Percentiles rank a stretch among this genome's conserved stretches.
phyloP scores from a whole-genome alignment of 495 filamentous ascomycete genomes.

The Aspergillus cristatus region DNA sequence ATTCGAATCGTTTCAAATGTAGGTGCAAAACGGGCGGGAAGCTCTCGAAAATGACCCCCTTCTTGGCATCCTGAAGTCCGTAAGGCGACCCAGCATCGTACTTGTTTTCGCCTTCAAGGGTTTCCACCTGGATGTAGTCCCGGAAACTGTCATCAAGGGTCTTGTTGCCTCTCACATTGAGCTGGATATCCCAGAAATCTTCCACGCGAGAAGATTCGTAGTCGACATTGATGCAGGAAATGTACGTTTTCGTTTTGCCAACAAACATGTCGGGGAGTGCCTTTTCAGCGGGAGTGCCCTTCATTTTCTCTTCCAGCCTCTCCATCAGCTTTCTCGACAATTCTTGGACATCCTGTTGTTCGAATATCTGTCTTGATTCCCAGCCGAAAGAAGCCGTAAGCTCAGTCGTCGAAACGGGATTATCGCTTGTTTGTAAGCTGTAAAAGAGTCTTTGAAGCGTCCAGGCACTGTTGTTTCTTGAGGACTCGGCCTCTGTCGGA shows the following conservation, averaged over 20 bases:
- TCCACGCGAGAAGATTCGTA: slow-evolving; percentile 92
- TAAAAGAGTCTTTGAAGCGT: slow-evolving; percentile 92
- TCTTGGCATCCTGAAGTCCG: slow-evolving; percentile 91
- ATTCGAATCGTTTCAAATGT: slow-evolving; percentile 96
- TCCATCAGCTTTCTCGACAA: slow-evolving; percentile 95
- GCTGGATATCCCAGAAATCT: slow-evolving; percentile 98
- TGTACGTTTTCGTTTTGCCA: slow-evolving; percentile 95
- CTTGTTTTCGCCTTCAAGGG: slow-evolving; percentile 95
- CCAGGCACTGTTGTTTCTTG: slow-evolving; percentile 79
- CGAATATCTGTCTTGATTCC: slow-evolving; percentile 96
- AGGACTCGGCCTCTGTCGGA: slow-evolving; percentile 76
- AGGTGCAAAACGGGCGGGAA: slow-evolving; percentile 94
- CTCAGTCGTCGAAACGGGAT: slow-evolving; percentile 81
- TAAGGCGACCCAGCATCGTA: slow-evolving; percentile 84
- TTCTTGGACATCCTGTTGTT: slow-evolving; percentile 98
- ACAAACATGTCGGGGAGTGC: slow-evolving; percentile 84
- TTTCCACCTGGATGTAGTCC: slow-evolving; percentile 94
- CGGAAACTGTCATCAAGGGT: slow-evolving; percentile 89
- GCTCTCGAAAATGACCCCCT: slow-evolving; percentile 92
- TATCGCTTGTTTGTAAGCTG: slow-evolving; percentile 72
- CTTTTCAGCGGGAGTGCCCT: slow-evolving; percentile 91
- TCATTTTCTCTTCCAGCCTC: slow-evolving; percentile 92
- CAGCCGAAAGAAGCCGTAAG: slow-evolving; percentile 94
- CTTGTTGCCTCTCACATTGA: slow-evolving; percentile 91
- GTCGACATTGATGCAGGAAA: slow-evolving; percentile 95